Evolutionary conservation across 108 stramenopile species (phyloP).

Genomic region (Pseudonitzschia delicatissima): DNA sequence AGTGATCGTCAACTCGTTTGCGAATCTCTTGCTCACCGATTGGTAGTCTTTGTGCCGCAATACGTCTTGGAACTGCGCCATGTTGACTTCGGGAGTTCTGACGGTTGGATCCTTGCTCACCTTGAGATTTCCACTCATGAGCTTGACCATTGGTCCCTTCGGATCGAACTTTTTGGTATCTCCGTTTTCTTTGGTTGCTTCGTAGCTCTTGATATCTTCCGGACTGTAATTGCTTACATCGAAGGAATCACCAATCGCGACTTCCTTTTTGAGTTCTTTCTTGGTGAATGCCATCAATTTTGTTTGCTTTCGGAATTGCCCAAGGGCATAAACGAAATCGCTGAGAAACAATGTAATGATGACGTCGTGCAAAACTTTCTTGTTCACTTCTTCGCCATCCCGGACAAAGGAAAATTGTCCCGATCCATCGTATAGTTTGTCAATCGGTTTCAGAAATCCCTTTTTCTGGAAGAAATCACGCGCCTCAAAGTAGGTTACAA

Average conservation of each 20-base stretch:
- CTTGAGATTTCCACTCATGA: background rate
- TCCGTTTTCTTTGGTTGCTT: too few relatives aligned
- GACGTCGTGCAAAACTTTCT: background rate
- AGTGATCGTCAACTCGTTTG: background rate
- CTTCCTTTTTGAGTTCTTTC: background rate
- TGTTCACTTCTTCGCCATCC: background rate
- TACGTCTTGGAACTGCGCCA: background rate
- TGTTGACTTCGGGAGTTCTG: background rate
- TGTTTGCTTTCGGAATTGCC: background rate
- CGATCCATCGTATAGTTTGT: too few relatives aligned
- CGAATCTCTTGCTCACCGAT: background rate
- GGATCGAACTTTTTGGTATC: background rate
- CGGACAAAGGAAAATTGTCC: too few relatives aligned
- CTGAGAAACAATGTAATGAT: background rate
- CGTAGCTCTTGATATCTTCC: too few relatives aligned
- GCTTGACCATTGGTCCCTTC: background rate
- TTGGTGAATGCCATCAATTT: background rate
- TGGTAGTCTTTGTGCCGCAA: background rate
- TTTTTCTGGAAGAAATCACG: too few relatives aligned
- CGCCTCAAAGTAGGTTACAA: too few relatives aligned
- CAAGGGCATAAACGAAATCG: background rate
- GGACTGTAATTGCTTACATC: too few relatives aligned
- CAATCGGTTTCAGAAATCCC: too few relatives aligned
- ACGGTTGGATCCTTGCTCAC: background rate
- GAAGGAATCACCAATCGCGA: background rate